Evolutionary conservation across 495 filamentous ascomycete species (phyloP), one percentile per base, ranked within the genome.

Genomic region (Penicillium ucsense): DNA sequence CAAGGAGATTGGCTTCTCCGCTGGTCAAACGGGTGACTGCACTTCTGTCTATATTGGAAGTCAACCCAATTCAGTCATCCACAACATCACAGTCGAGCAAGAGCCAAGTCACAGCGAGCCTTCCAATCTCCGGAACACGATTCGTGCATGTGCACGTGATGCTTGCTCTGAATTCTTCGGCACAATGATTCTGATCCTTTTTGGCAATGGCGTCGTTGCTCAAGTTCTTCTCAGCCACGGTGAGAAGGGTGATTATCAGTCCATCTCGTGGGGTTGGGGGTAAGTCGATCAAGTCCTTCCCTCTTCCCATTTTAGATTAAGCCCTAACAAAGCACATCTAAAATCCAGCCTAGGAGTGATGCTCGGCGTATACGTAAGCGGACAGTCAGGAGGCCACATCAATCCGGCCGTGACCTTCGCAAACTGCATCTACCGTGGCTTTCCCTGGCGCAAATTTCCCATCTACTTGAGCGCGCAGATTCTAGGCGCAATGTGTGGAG

Each of bases 391-490:
- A 33, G 77, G 71, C 3, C 79, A 83, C 54, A 68, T 86, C 53
- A 85, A 86, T 50, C 80, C 82, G 6, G 81, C 79, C 29, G 71
- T 84, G 8, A 84, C 80, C 20, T 78, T 84, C 39, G 64, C 76
- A 37, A 79, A 74, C 61, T 85, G 82, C 56, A 52, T 84, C 6
- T 81, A 72, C 53, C 76, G 82, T 36, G 70, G 69, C 32, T 74
- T 81, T 12, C 79, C 82, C 8, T 86, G 81, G 81, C 66, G 71
- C 43, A 74, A 74, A 32, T 71, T 74, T 41, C 78, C 78, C 10
- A 50, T 75, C 12, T 83, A 82, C 55, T 51, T 69, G 30, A 29
- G 76, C 6, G 67, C 77, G 4, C 79, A 83, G 47, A 45, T 74
- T 5, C 63, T 82, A 3, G 79, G 79, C 1, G 77, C 74, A 9